Percentiles rank a stretch among this genome's conserved stretches.
Conservation (phyloP, 805 yeast genomes). For the Ogataea philodendri region DNA sequence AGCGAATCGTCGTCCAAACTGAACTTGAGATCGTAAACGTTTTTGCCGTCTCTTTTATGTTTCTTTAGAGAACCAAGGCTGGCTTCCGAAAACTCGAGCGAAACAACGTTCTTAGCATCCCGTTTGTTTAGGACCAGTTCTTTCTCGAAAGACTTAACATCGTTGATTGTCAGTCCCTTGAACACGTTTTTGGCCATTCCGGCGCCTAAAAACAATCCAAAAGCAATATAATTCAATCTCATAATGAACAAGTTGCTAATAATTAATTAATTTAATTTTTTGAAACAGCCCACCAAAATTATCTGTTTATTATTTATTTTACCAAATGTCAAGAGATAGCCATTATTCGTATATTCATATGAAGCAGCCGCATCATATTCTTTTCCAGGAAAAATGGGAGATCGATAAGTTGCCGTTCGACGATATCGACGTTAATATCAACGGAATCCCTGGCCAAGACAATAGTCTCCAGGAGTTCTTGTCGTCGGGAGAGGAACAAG, state of each 20-base stretch:
- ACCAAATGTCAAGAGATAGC: constrained; percentile 33
- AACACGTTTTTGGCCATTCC: constrained; percentile 20
- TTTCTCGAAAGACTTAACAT: constrained; percentile 11
- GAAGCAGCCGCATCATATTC: constrained; percentile 30
- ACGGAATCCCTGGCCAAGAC: constrained; percentile 16
- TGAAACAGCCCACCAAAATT: constrained; percentile 2
- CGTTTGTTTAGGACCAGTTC: constrained; percentile 19
- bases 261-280: constrained; percentile 2
- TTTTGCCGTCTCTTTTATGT: constrained; percentile 18
- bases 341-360: constrained; percentile 31
- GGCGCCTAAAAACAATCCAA: constrained; percentile 5
- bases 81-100: constrained; percentile 19
- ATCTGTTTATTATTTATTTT: background rate
- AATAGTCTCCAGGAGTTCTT: constrained; percentile 31
- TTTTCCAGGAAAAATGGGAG: constrained; percentile 35
- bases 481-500: constrained; percentile 29
- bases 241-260: background rate
- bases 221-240: constrained; percentile 3
- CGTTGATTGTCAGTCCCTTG: constrained; percentile 11
- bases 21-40: constrained; percentile 10
- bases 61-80: constrained; percentile 7
- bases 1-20: constrained; percentile 3
- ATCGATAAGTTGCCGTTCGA: constrained; percentile 32
- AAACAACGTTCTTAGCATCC: constrained; percentile 23
- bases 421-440: constrained; percentile 31